These are phyloP conservation scores for Debaryomyces nepalensis DNA, from an alignment of 1,139 yeast species.

Conservation along the genomic window DNA sequence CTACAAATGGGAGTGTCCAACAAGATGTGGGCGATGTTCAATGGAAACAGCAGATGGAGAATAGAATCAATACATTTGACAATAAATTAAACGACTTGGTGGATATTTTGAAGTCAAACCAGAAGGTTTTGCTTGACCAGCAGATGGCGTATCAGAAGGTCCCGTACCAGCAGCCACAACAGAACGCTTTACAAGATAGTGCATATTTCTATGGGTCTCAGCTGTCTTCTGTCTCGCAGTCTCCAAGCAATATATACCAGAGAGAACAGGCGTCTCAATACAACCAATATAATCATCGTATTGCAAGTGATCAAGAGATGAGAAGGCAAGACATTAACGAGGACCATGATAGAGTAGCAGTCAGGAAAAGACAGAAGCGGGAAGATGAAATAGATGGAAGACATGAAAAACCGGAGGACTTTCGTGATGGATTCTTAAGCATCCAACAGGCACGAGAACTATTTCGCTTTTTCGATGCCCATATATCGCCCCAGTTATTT, in stretches of 20 bases:
- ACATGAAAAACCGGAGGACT: slow-evolving; percentile 31
- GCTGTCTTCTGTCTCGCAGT: background rate
- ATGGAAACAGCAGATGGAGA: slow-evolving; percentile 54
- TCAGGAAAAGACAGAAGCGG: background rate
- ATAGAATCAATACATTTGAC: slow-evolving; percentile 50
- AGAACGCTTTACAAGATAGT: slow-evolving; percentile 2
- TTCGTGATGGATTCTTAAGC: slow-evolving; percentile 40
- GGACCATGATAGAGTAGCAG: slow-evolving; percentile 12
- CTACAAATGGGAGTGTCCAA: background rate
- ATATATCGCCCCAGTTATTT: slow-evolving; percentile 66
- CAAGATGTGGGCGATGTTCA: slow-evolving; percentile 19
- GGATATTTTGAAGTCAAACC: slow-evolving; percentile 41
- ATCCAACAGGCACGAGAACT: slow-evolving; percentile 54
- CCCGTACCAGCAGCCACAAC: background rate
- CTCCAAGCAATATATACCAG: background rate
- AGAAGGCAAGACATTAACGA: background rate
- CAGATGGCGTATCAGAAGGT: slow-evolving; percentile 3
- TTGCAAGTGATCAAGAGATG: background rate
- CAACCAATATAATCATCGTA: background rate
- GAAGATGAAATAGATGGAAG: background rate
- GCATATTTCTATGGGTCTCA: background rate
- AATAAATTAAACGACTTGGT: slow-evolving; percentile 50
- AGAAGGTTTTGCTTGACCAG: slow-evolving; percentile 22
- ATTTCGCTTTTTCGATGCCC: slow-evolving; percentile 55
- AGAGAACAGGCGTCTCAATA: background rate